Evolutionary conservation across 371 early-diverging fungal species (phyloP), one percentile per base, ranked within the genome.

Genomic region (Nematocida ironsii): DNA sequence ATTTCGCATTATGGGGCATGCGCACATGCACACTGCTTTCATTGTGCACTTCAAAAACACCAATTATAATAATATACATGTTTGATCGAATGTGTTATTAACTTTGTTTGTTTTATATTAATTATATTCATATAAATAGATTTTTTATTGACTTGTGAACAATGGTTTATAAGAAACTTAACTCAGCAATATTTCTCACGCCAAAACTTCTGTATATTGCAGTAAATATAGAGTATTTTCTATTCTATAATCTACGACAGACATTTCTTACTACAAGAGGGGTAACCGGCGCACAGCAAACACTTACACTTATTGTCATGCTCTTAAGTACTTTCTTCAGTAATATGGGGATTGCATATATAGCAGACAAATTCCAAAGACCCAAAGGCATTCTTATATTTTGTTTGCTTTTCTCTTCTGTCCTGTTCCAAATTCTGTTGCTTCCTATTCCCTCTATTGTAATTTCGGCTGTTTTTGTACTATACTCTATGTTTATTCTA

Each of bases 121-220:
- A 50, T 50, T 50, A 50, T 18, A 50, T 9, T 50, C 33, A 50
- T 55, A 55, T 55, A 70, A 70, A 70, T 70, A 70, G 18, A 70
- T 66, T 73, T 73, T 73, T 73, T 70, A 73, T 73, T 60, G 60
- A 4, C 20, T 68, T 61, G 7, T 50, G 9, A 18, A 55, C 20
- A 55, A 75, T 75, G 76, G 70, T 75, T 18, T 75, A 75, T 70
- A 75, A 75, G 44, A 66, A 58, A 39, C 56, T 75, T 45, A 75
- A 75, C 76, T 67, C 76, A 39, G 16, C 60, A 27, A 52, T 75
- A 7, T 75, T 72, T 68, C 76, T 88, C 23, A 72, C 68, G 5
- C 86, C 86, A 42, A 88, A 88, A 64, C 58, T 86, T 18, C 56
- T 88, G 6, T 87, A 86, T 72, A 64, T 87, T 20, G 61, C 82